Conservation (phyloP, 2,329 filamentous ascomycete genomes). For the Orbilia oligospora region DNA sequence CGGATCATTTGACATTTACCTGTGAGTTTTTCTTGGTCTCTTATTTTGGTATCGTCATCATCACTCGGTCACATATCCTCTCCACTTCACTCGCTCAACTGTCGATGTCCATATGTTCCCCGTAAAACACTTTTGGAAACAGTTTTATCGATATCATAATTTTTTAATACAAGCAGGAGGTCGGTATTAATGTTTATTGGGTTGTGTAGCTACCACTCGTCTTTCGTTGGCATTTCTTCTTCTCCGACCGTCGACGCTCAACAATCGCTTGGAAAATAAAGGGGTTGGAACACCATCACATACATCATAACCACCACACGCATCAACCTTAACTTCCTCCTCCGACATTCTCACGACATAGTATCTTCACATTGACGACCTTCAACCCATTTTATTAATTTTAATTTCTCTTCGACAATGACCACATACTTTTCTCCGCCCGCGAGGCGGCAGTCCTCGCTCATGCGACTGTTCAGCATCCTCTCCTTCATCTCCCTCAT, state of each 20-base stretch:
- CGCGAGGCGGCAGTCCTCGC: conserved; percentile 59
- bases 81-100: conserved; percentile 18
- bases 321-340: neutral
- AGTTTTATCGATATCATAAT: neutral
- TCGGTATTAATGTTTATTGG: conserved; percentile 33
- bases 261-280: conserved; percentile 57
- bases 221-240: conserved; percentile 41
- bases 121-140: neutral
- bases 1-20: conserved; percentile 48
- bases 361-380: conserved; percentile 31
- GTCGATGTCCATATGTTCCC: neutral
- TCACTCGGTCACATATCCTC: conserved; percentile 12
- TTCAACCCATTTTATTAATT: conserved; percentile 48
- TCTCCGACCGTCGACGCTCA: conserved; percentile 56
- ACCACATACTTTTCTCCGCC: conserved; percentile 51
- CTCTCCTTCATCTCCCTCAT: conserved; percentile 53
- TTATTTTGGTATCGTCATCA: conserved; percentile 2
- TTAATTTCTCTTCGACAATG: conserved; percentile 61
- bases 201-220: conserved; percentile 26
- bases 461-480: conserved; percentile 58
- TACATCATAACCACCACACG: conserved; percentile 8
- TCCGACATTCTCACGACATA: conserved; percentile 34
- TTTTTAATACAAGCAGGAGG: neutral
- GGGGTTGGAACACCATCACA: conserved; percentile 45
- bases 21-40: conserved; percentile 32